Evolutionary conservation across 1,139 yeast species (phyloP), one percentile per base, ranked within the genome.

Genomic region (Zygoascus hellenicus): DNA sequence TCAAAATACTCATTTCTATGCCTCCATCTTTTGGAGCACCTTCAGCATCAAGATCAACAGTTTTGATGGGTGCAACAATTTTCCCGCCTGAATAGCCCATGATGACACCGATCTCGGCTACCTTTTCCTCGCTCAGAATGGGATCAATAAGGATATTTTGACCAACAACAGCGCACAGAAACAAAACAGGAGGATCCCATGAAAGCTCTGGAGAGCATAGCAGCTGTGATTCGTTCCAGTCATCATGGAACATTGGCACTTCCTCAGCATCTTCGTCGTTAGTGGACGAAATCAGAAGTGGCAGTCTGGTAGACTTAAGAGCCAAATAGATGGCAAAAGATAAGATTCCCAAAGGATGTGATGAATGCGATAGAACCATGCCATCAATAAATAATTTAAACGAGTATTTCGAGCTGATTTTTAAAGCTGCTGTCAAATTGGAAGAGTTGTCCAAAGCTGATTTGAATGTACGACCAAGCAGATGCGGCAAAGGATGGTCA

Each of bases 191-290:
- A 1, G 95, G 94, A 43, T 74, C 73, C 66, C 78, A 78, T 0
- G 49, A 48, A n/a, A 48, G 47, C 2, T 48, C 50, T 14, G 48
- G 46, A 16, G 34, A 37, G 40, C 76, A 70, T 33, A 84, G 65
- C 41, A 63, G 73, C 48, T 58, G 71, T 31, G 83, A 78, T 54
- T 70, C 72, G 59, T 74, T 83, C 92, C 85, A 90, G 61, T 81
- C 95, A 59, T 89, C 97, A 39, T 90, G 82, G 60, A 90, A 90
- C 0, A 89, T 86, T 1, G 97, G 97, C 54, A 86, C 81, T 64
- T 89, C 96, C 60, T 86, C 96, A 14, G 76, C 74, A 35, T 65
- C 66, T 22, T 69, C 54, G 53, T 75, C 78, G 54, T 75, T 75
- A 15, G 85, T 63, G 65, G 77, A 80, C 15, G 95, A 84, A 2